Conservation (phyloP, 148 eudicot genomes). For the Pharnaceum exiguum region DNA sequence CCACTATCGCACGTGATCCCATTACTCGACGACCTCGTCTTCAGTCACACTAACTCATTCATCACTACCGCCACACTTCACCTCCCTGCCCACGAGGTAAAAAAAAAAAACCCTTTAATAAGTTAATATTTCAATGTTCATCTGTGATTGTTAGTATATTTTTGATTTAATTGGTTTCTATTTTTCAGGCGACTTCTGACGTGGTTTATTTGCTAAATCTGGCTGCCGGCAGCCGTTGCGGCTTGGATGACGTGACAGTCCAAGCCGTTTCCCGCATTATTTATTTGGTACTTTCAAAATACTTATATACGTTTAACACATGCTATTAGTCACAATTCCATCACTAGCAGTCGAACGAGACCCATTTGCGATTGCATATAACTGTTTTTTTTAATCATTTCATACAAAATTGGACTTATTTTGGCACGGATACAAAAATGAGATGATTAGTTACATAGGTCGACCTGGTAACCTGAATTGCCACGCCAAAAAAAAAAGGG, state of each 20-base stretch:
- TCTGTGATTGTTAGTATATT: neutral
- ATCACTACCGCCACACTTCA: conserved; percentile 44
- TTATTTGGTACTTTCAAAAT: conserved; percentile 38
- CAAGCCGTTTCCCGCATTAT: conserved; percentile 39
- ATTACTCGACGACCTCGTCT: conserved; percentile 47
- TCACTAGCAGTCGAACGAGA: neutral
- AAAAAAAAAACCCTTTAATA: neutral
- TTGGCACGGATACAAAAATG: too few species aligned
- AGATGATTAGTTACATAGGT: too few species aligned
- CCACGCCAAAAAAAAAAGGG: too few species aligned
- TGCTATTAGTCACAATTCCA: neutral
- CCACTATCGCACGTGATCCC: conserved; percentile 28
- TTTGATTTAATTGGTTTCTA: neutral
- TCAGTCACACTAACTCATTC: conserved; percentile 50
- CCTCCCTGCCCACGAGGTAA: conserved; percentile 67
- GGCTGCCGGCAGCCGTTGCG: conserved; percentile 31
- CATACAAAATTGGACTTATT: too few species aligned
- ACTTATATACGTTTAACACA: neutral
- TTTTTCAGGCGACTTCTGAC: conserved; percentile 63
- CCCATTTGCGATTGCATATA: too few species aligned
- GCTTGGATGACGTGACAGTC: conserved; percentile 28
- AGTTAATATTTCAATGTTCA: neutral
- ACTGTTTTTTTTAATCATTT: too few species aligned
- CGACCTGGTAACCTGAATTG: too few species aligned
- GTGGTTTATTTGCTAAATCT: conserved; percentile 52